A percentile compares a stretch with the other conserved stretches of the same genome.
Evolutionary conservation across 164 flowering plant genomes (phyloP).

Genomic region (Sedum album): DNA sequence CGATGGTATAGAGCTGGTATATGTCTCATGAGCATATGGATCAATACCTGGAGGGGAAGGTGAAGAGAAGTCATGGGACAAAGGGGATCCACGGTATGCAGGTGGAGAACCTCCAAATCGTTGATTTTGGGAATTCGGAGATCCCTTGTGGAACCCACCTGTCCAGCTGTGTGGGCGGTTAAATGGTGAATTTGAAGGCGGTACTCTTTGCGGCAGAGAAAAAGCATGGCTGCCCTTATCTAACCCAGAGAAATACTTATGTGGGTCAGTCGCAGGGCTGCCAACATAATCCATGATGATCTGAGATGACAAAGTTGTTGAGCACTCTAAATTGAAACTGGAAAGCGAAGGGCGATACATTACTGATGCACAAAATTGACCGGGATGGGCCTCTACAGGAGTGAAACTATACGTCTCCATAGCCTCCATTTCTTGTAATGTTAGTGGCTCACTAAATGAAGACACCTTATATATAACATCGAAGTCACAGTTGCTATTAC

Average conservation of each 20-base stretch:
- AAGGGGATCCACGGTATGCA: too few species aligned
- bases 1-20: constrained; percentile 22
- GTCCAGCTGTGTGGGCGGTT: constrained; percentile 89
- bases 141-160: too few species aligned
- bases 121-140: constrained; percentile 30
- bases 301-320: constrained; percentile 42
- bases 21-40: constrained; percentile 25
- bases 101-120: constrained; percentile 41
- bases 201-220: constrained; percentile 46
- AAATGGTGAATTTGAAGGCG: constrained; percentile 39
- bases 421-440: too few species aligned
- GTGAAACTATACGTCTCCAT: too few species aligned
- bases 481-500: constrained; percentile 43
- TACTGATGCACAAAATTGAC: constrained; percentile 56
- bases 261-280: too few species aligned
- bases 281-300: constrained; percentile 76
- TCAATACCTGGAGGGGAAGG: constrained; percentile 36
- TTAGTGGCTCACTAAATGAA: constrained; percentile 52
- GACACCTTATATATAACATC: constrained; percentile 77
- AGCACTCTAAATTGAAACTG: constrained; percentile 52
- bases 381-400: too few species aligned
- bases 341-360: constrained; percentile 55
- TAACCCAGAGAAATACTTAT: too few species aligned
- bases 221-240: too few species aligned
- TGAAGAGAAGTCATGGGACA: constrained; percentile 38